Evolutionary conservation across 2,329 filamentous ascomycete genomes (phyloP).

Genomic region (Beauveria asiatica): DNA sequence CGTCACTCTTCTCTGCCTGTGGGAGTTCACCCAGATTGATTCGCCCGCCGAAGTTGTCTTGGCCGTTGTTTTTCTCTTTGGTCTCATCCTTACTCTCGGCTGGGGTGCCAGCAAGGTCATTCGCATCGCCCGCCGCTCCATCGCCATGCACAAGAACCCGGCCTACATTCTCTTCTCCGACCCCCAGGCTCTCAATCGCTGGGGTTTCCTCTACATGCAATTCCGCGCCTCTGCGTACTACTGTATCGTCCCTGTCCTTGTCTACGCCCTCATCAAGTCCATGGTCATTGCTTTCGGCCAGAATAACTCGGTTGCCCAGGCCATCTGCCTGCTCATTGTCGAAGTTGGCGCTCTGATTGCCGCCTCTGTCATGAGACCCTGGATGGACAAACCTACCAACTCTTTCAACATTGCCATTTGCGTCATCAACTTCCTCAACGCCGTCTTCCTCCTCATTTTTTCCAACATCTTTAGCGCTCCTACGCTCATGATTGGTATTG

Average conservation of each 20-base stretch:
- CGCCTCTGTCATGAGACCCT: slow-evolving; percentile 77
- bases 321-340: slow-evolving; percentile 75
- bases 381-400: slow-evolving; percentile 99
- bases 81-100: slow-evolving; percentile 65
- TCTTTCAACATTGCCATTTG: slow-evolving; percentile 92
- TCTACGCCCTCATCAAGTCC: slow-evolving; percentile 76
- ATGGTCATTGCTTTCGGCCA: slow-evolving; percentile 85
- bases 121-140: slow-evolving; percentile 77
- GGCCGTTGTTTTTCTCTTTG: slow-evolving; percentile 80
- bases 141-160: slow-evolving; percentile 88
- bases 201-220: slow-evolving; percentile 96
- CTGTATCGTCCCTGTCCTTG: slow-evolving; percentile 74
- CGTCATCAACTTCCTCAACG: slow-evolving; percentile 82
- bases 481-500: slow-evolving; percentile 72
- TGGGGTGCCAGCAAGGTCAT: slow-evolving; percentile 92
- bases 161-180: slow-evolving; percentile 97
- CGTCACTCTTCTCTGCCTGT: slow-evolving; percentile 82
- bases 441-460: slow-evolving; percentile 83
- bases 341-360: slow-evolving; percentile 71
- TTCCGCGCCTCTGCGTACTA: slow-evolving; percentile 95
- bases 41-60: slow-evolving; percentile 80
- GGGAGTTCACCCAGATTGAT: slow-evolving; percentile 83
- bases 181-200: slow-evolving; percentile 89
- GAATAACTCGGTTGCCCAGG: slow-evolving; percentile 60
- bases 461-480: slow-evolving; percentile 80